Evolutionary conservation across 208 protist genomes (phyloP).

Genomic region (Blechomonas ayalai): DNA sequence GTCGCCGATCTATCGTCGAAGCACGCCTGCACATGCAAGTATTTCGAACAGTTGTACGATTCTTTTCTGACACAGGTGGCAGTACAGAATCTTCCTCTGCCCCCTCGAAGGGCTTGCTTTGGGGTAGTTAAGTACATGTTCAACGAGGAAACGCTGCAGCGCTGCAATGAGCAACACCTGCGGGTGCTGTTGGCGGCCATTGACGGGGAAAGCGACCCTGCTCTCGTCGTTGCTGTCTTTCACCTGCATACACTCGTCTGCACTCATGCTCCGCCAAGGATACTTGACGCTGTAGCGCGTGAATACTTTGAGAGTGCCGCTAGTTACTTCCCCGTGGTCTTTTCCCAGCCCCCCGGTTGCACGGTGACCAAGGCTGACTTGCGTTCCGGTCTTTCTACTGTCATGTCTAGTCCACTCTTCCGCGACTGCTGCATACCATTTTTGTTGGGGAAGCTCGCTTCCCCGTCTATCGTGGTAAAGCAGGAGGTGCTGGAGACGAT

Average conservation of each 20-base stretch:
- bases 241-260: slow-evolving; percentile 25
- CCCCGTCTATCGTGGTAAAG: slow-evolving; percentile 61
- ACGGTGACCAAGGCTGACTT: slow-evolving; percentile 58
- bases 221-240: slow-evolving; percentile 49
- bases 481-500: slow-evolving; percentile 37
- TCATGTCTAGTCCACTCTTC: slow-evolving; percentile 34
- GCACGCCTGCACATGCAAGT: slow-evolving; percentile 1
- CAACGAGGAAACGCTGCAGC: slow-evolving; percentile 6
- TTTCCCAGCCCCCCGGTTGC: slow-evolving; percentile 55
- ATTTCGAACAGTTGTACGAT: slow-evolving; percentile 12
- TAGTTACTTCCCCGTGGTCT: slow-evolving; percentile 83
- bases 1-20: slow-evolving; percentile 15
- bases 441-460: slow-evolving; percentile 54
- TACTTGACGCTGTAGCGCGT: slow-evolving; percentile 21
- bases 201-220: slow-evolving; percentile 73
- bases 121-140: slow-evolving; percentile 19
- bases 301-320: slow-evolving; percentile 75
- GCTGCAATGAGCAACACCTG: slow-evolving; percentile 19
- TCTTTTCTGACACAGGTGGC: slow-evolving; percentile 14
- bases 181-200: slow-evolving; percentile 33
- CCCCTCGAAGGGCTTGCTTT: slow-evolving; percentile 8
- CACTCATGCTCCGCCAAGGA: slow-evolving; percentile 4
- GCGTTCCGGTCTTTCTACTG: slow-evolving; percentile 21
- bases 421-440: slow-evolving; percentile 58
- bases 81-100: slow-evolving; percentile 12